Percentiles rank a stretch among this genome's conserved stretches.
phyloP scores from a whole-genome alignment of 2,329 filamentous ascomycete genomes.

The Claviceps monticola region DNA sequence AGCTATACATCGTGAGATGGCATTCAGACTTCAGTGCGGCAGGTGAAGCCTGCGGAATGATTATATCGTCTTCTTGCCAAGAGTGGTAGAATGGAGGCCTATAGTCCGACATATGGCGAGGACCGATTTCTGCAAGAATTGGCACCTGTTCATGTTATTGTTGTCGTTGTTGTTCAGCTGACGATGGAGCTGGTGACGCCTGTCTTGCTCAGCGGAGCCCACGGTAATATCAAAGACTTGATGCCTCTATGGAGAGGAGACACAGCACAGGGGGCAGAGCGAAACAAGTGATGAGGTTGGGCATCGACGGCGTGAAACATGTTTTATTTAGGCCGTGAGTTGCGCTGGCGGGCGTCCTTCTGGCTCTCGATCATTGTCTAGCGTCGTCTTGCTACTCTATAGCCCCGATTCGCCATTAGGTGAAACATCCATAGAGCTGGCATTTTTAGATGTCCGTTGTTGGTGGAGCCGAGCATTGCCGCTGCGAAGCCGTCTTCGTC shows the following conservation, averaged over 20 bases:
- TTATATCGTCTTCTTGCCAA: background rate
- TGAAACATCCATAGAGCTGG: slow-evolving; percentile 43
- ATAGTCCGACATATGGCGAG: background rate
- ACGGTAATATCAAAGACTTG: background rate
- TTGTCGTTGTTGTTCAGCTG: background rate
- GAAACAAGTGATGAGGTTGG: background rate
- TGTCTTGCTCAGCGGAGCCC: background rate
- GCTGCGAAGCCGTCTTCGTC: slow-evolving; percentile 26
- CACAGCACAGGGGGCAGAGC: background rate
- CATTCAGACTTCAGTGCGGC: background rate
- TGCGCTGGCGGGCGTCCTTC: background rate
- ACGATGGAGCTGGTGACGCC: background rate
- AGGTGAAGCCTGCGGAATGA: background rate
- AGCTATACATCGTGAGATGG: slow-evolving; percentile 16
- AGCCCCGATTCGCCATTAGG: slow-evolving; percentile 45
- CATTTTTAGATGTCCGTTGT: slow-evolving; percentile 33
- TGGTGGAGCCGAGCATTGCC: slow-evolving; percentile 28
- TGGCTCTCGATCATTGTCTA: background rate
- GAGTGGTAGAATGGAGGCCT: background rate
- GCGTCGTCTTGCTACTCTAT: slow-evolving; percentile 13
- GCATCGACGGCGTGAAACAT: background rate
- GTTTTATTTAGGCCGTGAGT: background rate
- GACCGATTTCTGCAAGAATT: background rate
- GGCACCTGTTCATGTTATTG: background rate
- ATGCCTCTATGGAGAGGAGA: background rate